Percentiles rank a stretch among this genome's conserved stretches.
Evolutionary conservation across 352 stramenopile genomes (phyloP).

Genomic region (Phytophthora agathidicida): DNA sequence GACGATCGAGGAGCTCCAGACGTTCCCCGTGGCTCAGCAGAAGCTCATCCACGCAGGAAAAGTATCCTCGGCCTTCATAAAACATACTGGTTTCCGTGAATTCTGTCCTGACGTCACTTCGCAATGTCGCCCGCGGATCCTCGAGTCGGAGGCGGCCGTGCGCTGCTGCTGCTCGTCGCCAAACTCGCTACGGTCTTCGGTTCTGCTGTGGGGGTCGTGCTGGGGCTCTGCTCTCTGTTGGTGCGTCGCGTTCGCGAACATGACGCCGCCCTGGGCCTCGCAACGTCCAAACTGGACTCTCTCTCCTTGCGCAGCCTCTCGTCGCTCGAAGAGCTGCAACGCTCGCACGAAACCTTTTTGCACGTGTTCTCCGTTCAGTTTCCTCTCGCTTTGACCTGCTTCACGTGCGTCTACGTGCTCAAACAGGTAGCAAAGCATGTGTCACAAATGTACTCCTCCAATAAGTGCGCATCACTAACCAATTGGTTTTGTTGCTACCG

Average conservation of each 20-base stretch:
- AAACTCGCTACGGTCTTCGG: conserved; percentile 60
- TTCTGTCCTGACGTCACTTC: too few species aligned
- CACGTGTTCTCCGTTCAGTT: conserved; percentile 70
- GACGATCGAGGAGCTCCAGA: too few species aligned
- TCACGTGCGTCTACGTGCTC: conserved; percentile 76
- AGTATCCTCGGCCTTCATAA: too few species aligned
- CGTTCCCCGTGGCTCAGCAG: too few species aligned
- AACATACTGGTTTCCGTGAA: too few species aligned
- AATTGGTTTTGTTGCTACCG: conserved; percentile 9
- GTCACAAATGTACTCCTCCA: conserved; percentile 16
- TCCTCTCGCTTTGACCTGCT: conserved; percentile 69
- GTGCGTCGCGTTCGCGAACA: conserved; percentile 53
- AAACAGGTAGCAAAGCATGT: conserved; percentile 61
- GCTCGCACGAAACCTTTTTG: conserved; percentile 60
- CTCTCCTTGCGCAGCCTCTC: conserved; percentile 66
- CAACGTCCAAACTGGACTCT: conserved; percentile 55
- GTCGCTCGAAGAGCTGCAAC: conserved; percentile 65
- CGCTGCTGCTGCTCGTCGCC: conserved; percentile 26
- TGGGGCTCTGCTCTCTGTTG: conserved; percentile 47
- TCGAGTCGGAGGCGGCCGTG: conserved; percentile 9
- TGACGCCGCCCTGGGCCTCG: conserved; percentile 43
- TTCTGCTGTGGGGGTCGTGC: conserved; percentile 30
- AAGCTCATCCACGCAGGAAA: too few species aligned
- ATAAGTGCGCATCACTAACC: conserved; percentile 10
- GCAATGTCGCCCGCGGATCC: conserved; percentile 1